Base-by-base conservation (phyloP, 176 grass and related monocot genomes). In the Hyparrhenia diplandra region DNA sequence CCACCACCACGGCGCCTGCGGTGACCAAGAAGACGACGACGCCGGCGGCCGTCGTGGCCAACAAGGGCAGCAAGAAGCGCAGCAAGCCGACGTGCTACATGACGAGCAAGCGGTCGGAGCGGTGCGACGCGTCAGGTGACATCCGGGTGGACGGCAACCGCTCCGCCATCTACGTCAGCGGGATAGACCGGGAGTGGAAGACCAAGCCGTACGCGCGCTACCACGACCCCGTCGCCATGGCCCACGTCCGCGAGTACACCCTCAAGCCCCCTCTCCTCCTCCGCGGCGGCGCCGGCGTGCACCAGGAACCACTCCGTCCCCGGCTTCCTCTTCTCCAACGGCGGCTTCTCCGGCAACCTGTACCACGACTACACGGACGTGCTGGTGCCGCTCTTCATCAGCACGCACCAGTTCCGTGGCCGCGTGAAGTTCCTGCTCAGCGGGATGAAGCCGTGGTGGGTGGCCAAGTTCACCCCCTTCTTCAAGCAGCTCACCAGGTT, bases 351-450 rank as follows among this genome's bases (percentile, higher is more conserved):
- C 14, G 92, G 92, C 23, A 97, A 97, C 77, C 81, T 97, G 24
- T 97, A 94, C 89, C 94, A 97, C 80, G 92, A 94, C 83, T 97
- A 94, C 81, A 97, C 94, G 6, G 94, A 97, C 71, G 94, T 94
- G 75, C 67, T 97, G 40, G 86, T 97, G 31, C 94, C 94, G 7
- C 73, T 97, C 2, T 97, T 97, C 92, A 85, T 97, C 64, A 94
- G 90, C 90, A 91, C 92, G 10, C 83, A 77, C 88, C 81, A 57
- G 27, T 97, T 94, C 86, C 85, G 84, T 1, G 81, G 90, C 14
- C 74, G 90, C 35, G 92, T 97, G 18, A 78, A 84, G 78, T 92
- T 97, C 75, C 69, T 94, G 32, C 85, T 97, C 21, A 80, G 83
- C 20, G 74, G 80, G 39, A 51, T 90, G 39, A 94, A 94, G 74